phyloP scores from a whole-genome alignment of 83 land plant genomes.

The Picea engelmannii region DNA sequence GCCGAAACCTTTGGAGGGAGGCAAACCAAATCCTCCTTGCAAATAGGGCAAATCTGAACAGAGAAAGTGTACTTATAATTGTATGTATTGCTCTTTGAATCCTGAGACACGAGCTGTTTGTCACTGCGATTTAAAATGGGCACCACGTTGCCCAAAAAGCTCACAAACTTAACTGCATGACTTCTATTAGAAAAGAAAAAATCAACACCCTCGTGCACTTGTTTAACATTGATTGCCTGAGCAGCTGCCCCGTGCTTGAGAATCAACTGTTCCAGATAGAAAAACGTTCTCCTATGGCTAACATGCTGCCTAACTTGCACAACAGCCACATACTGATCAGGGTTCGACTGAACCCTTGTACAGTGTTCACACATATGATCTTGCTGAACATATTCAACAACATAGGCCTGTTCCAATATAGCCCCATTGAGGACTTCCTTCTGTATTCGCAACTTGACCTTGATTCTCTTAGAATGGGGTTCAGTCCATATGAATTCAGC shows the following conservation, averaged over 20 bases:
- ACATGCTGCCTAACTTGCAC: constrained; percentile 84
- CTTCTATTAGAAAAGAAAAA: constrained; percentile 74
- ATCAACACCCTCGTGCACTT: constrained; percentile 70
- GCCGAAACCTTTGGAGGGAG: constrained; percentile 67
- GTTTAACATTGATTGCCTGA: constrained; percentile 58
- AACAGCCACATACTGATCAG: constrained; percentile 85
- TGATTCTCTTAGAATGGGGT: constrained; percentile 79
- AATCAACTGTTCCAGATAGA: constrained; percentile 74
- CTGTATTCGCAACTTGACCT: constrained; percentile 63
- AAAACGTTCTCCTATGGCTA: constrained; percentile 75
- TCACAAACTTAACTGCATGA: constrained; percentile 69
- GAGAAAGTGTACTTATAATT: constrained; percentile 85
- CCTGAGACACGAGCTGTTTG: constrained; percentile 83
- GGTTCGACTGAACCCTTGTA: constrained; percentile 67
- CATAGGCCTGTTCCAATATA: constrained; percentile 62
- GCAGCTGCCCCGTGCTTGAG: constrained; percentile 71
- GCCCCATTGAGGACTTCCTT: constrained; percentile 76
- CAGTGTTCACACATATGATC: constrained; percentile 76
- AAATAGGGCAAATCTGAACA: constrained; percentile 76
- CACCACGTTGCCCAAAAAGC: constrained; percentile 55
- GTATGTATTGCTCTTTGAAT: constrained; percentile 64
- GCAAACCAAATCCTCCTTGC: constrained; percentile 81
- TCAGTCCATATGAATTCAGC: constrained; percentile 86
- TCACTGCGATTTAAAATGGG: constrained; percentile 57
- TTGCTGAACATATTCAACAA: constrained; percentile 66